These are phyloP conservation scores for Pythium biforme DNA, from an alignment of 352 stramenopile genomes.

Conservation along the genomic window DNA sequence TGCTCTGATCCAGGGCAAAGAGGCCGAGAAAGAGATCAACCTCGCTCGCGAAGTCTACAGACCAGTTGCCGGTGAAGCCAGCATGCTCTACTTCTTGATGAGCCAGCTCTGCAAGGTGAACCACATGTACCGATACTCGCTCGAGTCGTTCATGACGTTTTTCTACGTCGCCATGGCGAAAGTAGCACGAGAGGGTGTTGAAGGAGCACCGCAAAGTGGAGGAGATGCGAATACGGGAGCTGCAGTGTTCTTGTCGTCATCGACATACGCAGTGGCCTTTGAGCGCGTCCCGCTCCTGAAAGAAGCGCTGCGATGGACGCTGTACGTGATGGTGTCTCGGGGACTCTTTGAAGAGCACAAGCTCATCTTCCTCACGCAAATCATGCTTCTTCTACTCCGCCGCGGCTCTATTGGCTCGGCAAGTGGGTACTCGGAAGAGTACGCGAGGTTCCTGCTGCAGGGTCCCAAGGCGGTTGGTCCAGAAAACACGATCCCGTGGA, in stretches of 20 bases:
- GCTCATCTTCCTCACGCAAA: conserved; percentile 86
- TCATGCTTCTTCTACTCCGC: conserved; percentile 83
- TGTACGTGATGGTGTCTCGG: conserved; percentile 89
- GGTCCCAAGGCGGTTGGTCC: conserved; percentile 58
- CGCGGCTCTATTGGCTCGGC: conserved; percentile 48
- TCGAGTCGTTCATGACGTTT: conserved; percentile 89
- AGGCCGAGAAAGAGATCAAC: conserved; percentile 91
- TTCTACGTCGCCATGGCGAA: conserved; percentile 83
- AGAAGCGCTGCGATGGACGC: conserved; percentile 78
- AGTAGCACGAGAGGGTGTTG: conserved; percentile 30
- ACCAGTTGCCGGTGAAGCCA: conserved; percentile 84
- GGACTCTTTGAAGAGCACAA: conserved; percentile 93
- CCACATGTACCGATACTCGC: conserved; percentile 94
- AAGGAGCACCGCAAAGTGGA: background rate
- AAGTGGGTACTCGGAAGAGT: conserved; percentile 77
- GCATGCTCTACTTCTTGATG: conserved; percentile 93
- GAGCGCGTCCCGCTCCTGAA: conserved; percentile 68
- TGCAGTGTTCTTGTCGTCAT: conserved; percentile 28
- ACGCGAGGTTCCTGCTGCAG: conserved; percentile 77
- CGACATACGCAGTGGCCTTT: conserved; percentile 36
- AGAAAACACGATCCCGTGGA: conserved; percentile 82
- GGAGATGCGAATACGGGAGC: background rate
- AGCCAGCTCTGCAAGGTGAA: conserved; percentile 87
- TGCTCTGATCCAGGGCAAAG: conserved; percentile 81
- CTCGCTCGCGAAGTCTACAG: conserved; percentile 89